Base-by-base conservation (phyloP, 495 filamentous ascomycete genomes). In the Articulospora tetracladia region DNA sequence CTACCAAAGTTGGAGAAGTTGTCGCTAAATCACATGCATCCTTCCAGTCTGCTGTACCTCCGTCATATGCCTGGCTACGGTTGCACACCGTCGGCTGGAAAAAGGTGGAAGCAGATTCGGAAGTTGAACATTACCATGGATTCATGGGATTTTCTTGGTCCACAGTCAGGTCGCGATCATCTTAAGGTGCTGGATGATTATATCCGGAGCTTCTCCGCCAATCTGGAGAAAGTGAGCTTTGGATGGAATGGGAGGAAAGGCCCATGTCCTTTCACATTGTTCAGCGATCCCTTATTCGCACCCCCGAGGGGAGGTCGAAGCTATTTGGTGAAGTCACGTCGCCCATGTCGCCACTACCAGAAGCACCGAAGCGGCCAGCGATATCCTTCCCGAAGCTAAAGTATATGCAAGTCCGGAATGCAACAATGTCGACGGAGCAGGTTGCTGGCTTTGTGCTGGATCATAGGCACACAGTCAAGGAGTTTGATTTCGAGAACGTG, bases 111-210 rank as follows among this genome's bases (percentile, higher is more conserved):
- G 30, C 88, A 91, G 69, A 90, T 92, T 66, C 76, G 74, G 25
- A 83, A 86, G 51, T 76, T 94, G 24, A 74, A 79, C 59, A 83
- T 92, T 58, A 77, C 78, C n/a, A 84, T 91, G 73, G 83, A 87
- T 36, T 78, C 74, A 19, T 84, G 84, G 71, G 79, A 84, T 49
- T 83, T 83, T 65, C 78, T 77, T 32, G 74, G 77, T 11, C 69
- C 73, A 0, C 57, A 57, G 15, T 58, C 63, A 8, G 80, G 81
- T 23, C 75, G 80, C 0, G 89, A 92, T 68, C 87, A 93, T 67
- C 78, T 91, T 36, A 91, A 90, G 68, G 78, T 89, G 54, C 79
- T 93, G 10, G 86, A 92, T 52, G 80, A 84, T 52, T 92, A 89
- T 67, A 79, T 93, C 54, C 79, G 84, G 27, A 74, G 71, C 58